Evolutionary conservation across 139 green algal species (phyloP).

Genomic region (Zygnema circumcarinatum): DNA sequence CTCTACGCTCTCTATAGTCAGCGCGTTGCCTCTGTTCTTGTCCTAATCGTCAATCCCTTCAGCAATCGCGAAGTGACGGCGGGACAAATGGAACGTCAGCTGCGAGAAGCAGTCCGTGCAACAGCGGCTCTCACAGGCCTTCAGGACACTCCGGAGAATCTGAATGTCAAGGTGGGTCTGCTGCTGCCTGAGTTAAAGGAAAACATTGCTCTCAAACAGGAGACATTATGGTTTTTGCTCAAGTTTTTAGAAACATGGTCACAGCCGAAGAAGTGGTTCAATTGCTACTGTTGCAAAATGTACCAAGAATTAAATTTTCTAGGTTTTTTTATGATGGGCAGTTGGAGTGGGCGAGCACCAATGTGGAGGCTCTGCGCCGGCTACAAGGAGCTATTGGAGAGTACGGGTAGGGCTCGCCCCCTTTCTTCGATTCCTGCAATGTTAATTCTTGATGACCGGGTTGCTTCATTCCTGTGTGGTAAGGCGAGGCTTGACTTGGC

Average conservation of each 20-base stretch:
- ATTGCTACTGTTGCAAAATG: no score
- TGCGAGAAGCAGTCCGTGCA: slow-evolving; percentile 65
- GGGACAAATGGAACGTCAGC: slow-evolving; percentile 65
- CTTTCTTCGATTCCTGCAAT: not conserved
- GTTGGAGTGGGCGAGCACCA: slow-evolving; percentile 74
- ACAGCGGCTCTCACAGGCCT: not conserved
- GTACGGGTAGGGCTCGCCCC: not conserved
- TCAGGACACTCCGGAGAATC: not conserved
- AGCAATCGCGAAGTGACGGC: slow-evolving; percentile 67
- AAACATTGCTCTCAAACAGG: no score
- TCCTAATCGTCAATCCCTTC: slow-evolving; percentile 71
- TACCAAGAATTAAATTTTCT: not conserved
- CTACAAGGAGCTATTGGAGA: slow-evolving; percentile 69
- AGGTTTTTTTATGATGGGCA: slow-evolving; percentile 31
- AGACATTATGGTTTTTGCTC: no score
- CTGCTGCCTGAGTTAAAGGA: no score
- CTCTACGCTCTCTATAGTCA: slow-evolving; percentile 30
- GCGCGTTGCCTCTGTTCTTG: slow-evolving; percentile 33
- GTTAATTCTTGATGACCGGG: no score
- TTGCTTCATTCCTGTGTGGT: no score
- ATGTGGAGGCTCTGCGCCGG: slow-evolving; percentile 62
- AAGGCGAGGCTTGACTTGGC: no score
- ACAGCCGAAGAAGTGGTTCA: no score
- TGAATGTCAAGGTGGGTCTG: not conserved
- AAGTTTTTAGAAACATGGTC: no score